Evolutionary conservation across 331 rosid genomes (phyloP), one percentile per base, ranked within the genome.

Genomic region (Pyracantha coccinea): DNA sequence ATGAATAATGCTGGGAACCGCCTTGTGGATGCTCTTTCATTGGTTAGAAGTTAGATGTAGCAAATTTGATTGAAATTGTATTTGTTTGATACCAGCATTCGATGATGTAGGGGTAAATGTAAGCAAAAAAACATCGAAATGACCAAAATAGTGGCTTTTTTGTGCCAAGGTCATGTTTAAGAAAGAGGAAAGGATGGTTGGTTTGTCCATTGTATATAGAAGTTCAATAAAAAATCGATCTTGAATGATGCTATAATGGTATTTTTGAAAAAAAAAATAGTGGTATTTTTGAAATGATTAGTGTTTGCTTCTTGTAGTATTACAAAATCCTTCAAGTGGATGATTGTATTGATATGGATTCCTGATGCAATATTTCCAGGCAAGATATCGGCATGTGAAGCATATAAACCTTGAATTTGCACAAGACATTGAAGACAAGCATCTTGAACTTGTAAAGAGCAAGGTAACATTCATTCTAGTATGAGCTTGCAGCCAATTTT

Each of bases 401-500:
- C 77, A 84, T 41, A 88, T 92, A 79, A 79, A 84, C 78, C 93
- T 92, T 5, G 97, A 90, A 83, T 92, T 92, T 78, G 89, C 97
- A 3, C 84, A 85, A 74, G 92, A 87, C 68, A 81, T 92, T 81
- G 93, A 90, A 78, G 97, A 92, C 84, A 28, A 72, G 6, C 92
- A 92, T 88, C 89, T 92, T 69, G 78, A 88, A 33, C 77, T 85
- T 61, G 32, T 90, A 52, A 87, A 84, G 79, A 71, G 70, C 21
- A 85, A 90, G 96, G 96, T 92, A 86, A 23, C 52, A 63, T 23
- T 60, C 19, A 10, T 58, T 23, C 21, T 78, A 10, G 20, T 71
- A 3, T 64, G 69, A 64, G 17, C 61, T 68, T 75, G 29, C 44
- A 52, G 32, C 29, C 32, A 53, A 15, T 80, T 24, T 35, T 3